Evolutionary conservation across 495 filamentous ascomycete species (phyloP).

Genomic region (Penicillium verhagenii): DNA sequence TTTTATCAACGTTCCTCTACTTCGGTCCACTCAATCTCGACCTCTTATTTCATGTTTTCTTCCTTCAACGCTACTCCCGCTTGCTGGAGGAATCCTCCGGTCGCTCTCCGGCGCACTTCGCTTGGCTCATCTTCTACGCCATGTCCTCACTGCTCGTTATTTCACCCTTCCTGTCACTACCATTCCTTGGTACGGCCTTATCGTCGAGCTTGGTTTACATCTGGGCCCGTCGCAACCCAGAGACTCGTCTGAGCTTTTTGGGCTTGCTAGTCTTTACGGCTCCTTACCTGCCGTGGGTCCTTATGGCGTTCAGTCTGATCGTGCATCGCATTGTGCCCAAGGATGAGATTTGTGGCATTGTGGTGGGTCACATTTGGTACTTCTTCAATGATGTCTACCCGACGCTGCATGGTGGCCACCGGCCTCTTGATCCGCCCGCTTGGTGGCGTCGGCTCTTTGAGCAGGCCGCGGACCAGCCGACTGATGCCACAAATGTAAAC

Average conservation of each 20-base stretch:
- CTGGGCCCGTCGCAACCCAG: constrained; percentile 93
- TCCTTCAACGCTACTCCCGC: constrained; percentile 93
- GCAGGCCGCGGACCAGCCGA: constrained; percentile 28
- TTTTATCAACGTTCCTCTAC: constrained; percentile 93
- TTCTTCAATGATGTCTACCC: constrained; percentile 98
- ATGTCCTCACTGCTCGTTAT: constrained; percentile 71
- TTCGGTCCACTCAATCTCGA: constrained; percentile 94
- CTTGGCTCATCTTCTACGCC: constrained; percentile 88
- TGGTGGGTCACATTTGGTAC: constrained; percentile 96
- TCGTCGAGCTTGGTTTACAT: constrained; percentile 95
- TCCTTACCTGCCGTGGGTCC: constrained; percentile 93
- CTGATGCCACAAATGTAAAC: constrained; percentile 32
- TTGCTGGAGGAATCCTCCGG: constrained; percentile 93
- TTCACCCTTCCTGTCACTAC: constrained; percentile 80
- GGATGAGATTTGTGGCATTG: constrained; percentile 91
- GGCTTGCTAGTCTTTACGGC: constrained; percentile 89
- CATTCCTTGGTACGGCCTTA: constrained; percentile 87
- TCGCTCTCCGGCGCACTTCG: constrained; percentile 85
- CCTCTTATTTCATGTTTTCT: constrained; percentile 98
- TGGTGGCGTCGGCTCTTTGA: constrained; percentile 93
- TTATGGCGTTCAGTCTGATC: constrained; percentile 85
- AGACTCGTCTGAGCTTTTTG: constrained; percentile 85
- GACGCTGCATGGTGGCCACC: constrained; percentile 76
- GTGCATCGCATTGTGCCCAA: constrained; percentile 86
- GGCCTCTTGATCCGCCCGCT: constrained; percentile 83